phyloP scores from a whole-genome alignment of 2,329 filamentous ascomycete species.

The Paramyrothecium roridum region DNA sequence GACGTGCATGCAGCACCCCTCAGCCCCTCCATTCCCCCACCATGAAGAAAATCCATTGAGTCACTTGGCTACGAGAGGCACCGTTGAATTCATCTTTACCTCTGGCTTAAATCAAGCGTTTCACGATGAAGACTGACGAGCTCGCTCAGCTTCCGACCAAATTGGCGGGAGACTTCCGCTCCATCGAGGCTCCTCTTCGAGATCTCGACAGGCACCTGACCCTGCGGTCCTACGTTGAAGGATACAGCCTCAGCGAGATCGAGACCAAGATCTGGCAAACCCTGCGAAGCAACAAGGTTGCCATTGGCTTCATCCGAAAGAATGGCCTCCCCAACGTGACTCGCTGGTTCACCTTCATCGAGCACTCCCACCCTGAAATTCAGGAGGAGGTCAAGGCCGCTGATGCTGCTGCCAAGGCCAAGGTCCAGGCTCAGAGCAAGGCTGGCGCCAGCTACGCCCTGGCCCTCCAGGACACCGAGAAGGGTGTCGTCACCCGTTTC shows the following conservation, averaged over 20 bases:
- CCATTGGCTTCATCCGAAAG: conserved; percentile 76
- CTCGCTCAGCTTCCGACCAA: conserved; percentile 48
- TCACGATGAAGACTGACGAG: conserved; percentile 55
- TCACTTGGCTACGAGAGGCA: conserved; percentile 9
- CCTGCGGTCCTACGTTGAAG: conserved; percentile 80
- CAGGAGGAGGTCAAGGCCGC: conserved; percentile 66
- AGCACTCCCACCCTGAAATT: conserved; percentile 76
- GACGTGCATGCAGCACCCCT: conserved; percentile 4
- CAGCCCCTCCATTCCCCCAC: conserved; percentile 19
- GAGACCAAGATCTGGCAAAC: conserved; percentile 83
- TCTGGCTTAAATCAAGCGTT: background rate
- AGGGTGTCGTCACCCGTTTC: conserved; percentile 89
- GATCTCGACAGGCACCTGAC: conserved; percentile 85
- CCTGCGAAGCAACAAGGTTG: conserved; percentile 80
- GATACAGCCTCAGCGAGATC: conserved; percentile 71
- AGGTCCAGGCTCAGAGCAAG: conserved; percentile 66
- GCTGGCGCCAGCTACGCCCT: conserved; percentile 88
- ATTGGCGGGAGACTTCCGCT: conserved; percentile 69
- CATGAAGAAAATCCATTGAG: conserved; percentile 19
- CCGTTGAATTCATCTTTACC: background rate
- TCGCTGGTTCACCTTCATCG: conserved; percentile 85
- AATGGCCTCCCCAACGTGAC: conserved; percentile 72
- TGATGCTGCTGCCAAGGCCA: conserved; percentile 66
- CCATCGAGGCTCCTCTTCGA: conserved; percentile 69
- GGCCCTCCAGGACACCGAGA: conserved; percentile 76